These are phyloP conservation scores for Fusarium papillatum DNA, from an alignment of 2,329 filamentous ascomycete genomes.

Conservation along the genomic window DNA sequence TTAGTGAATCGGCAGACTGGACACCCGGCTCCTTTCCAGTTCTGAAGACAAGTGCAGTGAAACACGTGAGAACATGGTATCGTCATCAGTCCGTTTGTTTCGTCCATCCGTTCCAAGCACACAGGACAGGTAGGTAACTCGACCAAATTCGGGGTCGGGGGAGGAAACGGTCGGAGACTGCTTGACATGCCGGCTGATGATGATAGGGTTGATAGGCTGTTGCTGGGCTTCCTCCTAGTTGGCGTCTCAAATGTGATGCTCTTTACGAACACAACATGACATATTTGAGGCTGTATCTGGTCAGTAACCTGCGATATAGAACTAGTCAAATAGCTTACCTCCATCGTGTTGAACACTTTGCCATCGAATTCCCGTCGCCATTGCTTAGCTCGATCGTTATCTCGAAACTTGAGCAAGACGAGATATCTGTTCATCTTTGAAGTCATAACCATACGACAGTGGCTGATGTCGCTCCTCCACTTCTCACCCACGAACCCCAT, in stretches of 20 bases:
- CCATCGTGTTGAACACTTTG: slow-evolving; percentile 91
- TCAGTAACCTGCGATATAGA: slow-evolving; percentile 24
- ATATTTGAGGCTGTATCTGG: slow-evolving; percentile 81
- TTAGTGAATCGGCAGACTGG: slow-evolving; percentile 94
- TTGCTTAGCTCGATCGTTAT: slow-evolving; percentile 77
- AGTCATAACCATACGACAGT: slow-evolving; percentile 95
- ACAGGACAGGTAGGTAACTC: slow-evolving; percentile 97
- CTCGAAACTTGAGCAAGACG: slow-evolving; percentile 94
- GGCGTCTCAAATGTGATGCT: slow-evolving; percentile 87
- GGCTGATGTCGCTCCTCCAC: slow-evolving; percentile 88
- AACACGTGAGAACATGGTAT: slow-evolving; percentile 99
- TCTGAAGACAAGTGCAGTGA: slow-evolving; percentile 95
- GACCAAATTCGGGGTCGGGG: slow-evolving; percentile 83
- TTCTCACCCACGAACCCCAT: slow-evolving; percentile 91
- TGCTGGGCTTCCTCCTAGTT: slow-evolving; percentile 56
- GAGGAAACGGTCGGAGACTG: slow-evolving; percentile 71
- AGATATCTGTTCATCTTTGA: slow-evolving; percentile 92
- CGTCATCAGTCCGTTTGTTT: slow-evolving; percentile 93
- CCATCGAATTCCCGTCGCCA: slow-evolving; percentile 94
- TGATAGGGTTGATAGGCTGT: slow-evolving; percentile 73
- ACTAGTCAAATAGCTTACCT: slow-evolving; percentile 65
- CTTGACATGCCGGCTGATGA: slow-evolving; percentile 55
- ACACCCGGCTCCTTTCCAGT: slow-evolving; percentile 95
- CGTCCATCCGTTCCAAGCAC: slow-evolving; percentile 97
- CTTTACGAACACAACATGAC: slow-evolving; percentile 95